Conservation (phyloP, 768 basidiomycete species). For the Collybiopsis luxurians region DNA sequence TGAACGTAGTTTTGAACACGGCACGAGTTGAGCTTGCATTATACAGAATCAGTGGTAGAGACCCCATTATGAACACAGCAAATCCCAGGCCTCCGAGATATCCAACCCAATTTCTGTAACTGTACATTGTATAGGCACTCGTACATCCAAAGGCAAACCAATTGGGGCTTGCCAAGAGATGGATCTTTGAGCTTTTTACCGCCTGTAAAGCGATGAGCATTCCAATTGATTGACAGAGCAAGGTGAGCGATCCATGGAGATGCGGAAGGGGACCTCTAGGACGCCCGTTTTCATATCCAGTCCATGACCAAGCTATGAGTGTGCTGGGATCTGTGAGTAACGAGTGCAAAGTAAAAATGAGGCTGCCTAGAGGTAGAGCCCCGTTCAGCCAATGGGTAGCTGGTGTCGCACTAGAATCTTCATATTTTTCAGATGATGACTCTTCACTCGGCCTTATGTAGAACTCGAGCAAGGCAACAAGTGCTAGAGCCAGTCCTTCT, state of each 20-base stretch:
- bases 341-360: constrained; percentile 71
- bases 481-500: constrained; percentile 55
- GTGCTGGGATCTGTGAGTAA: constrained; percentile 75
- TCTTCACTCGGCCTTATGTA: constrained; percentile 35
- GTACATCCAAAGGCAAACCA: constrained; percentile 56
- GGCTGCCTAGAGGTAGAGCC: constrained; percentile 60
- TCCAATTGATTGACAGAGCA: constrained; percentile 61
- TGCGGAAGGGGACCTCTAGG: constrained; percentile 73
- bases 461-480: constrained; percentile 57
- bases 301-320: constrained; percentile 86
- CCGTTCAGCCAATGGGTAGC: constrained; percentile 21
- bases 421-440: not conserved
- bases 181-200: not conserved
- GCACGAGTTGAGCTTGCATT: constrained; percentile 39
- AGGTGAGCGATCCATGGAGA: constrained; percentile 65
- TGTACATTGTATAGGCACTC: constrained; percentile 55
- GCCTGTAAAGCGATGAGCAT: constrained; percentile 37
- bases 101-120: constrained; percentile 63
- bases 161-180: constrained; percentile 38
- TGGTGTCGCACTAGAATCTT: not conserved
- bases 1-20: constrained; percentile 49
- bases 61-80: constrained; percentile 62
- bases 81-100: constrained; percentile 65
- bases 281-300: constrained; percentile 65
- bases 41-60: constrained; percentile 53